Evolutionary conservation across 2,329 filamentous ascomycete genomes (phyloP).

Genomic region (Colletotrichum sp.): DNA sequence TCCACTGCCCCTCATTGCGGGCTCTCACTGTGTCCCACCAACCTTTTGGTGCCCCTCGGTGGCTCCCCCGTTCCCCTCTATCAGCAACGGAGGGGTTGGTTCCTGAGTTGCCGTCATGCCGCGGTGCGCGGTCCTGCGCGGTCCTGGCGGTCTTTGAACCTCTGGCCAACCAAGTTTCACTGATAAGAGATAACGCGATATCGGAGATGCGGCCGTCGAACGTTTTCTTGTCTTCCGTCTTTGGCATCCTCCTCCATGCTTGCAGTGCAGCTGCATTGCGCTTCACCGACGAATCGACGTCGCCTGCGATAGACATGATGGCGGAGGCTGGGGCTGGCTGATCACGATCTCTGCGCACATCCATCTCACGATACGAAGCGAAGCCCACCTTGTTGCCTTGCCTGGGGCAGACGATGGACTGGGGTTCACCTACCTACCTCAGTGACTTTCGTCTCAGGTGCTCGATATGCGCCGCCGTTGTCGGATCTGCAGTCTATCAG

Average conservation of each 20-base stretch:
- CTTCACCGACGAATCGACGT: neutral
- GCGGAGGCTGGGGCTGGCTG: neutral
- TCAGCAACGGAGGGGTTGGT: slow-evolving; percentile 14
- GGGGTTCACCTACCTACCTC: neutral
- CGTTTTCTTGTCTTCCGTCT: neutral
- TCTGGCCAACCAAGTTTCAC: neutral
- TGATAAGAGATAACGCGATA: slow-evolving; percentile 22
- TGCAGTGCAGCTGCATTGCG: neutral
- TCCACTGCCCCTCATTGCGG: neutral
- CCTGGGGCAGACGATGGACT: neutral
- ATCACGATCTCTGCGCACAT: neutral
- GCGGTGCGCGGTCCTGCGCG: neutral
- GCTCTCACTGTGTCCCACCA: neutral
- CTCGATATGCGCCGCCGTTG: neutral
- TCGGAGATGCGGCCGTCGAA: slow-evolving; percentile 14
- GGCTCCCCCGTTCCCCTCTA: neutral
- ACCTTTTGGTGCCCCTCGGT: neutral
- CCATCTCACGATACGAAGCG: neutral
- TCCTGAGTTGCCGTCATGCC: slow-evolving; percentile 10
- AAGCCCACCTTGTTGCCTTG: neutral
- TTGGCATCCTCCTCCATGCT: neutral
- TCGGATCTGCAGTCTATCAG: neutral
- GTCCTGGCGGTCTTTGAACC: neutral
- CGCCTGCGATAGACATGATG: neutral
- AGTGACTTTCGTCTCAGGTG: neutral